Evolutionary conservation across 2,329 filamentous ascomycete species (phyloP).

Genomic region (Emergomyces orientalis): DNA sequence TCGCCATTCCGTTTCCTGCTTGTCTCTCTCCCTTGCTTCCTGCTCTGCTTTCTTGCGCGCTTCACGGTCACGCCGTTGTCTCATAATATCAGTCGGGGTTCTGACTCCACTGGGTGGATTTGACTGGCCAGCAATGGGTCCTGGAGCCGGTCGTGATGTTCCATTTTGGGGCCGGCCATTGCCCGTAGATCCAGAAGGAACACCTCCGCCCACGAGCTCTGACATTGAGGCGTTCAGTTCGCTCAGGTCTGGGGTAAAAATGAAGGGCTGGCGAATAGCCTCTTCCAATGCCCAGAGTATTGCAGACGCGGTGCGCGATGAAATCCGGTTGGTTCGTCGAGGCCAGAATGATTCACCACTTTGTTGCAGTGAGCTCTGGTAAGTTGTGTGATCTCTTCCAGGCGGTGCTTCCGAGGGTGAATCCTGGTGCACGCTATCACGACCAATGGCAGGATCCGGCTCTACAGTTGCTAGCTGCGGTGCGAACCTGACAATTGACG

Average conservation of each 20-base stretch:
- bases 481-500: constrained; percentile 25
- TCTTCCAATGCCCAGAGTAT: constrained; percentile 90
- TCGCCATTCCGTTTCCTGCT: constrained; percentile 42
- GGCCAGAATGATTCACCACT: constrained; percentile 45
- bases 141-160: constrained; percentile 41
- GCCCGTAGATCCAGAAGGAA: constrained; percentile 36
- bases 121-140: constrained; percentile 44
- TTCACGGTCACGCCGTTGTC: constrained; percentile 69
- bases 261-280: constrained; percentile 69
- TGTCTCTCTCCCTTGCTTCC: constrained; percentile 50
- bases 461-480: constrained; percentile 19
- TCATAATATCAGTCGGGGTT: constrained; percentile 86
- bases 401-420: constrained; percentile 28
- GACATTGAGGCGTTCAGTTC: constrained; percentile 93
- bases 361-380: constrained; percentile 8
- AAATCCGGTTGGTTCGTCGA: constrained; percentile 52
- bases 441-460: constrained; percentile 12
- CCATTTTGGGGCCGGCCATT: constrained; percentile 51
- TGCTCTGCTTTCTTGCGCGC: constrained; percentile 58
- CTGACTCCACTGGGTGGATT: constrained; percentile 54
- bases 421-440: constrained; percentile 19
- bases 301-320: constrained; percentile 74
- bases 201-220: constrained; percentile 58
- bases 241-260: constrained; percentile 71
- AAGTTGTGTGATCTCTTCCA: constrained; percentile 25